Percentiles rank a stretch among this genome's conserved stretches.
Evolutionary conservation across 257 asterid genomes (phyloP).

Genomic region (Oldenlandia corymbosa): DNA sequence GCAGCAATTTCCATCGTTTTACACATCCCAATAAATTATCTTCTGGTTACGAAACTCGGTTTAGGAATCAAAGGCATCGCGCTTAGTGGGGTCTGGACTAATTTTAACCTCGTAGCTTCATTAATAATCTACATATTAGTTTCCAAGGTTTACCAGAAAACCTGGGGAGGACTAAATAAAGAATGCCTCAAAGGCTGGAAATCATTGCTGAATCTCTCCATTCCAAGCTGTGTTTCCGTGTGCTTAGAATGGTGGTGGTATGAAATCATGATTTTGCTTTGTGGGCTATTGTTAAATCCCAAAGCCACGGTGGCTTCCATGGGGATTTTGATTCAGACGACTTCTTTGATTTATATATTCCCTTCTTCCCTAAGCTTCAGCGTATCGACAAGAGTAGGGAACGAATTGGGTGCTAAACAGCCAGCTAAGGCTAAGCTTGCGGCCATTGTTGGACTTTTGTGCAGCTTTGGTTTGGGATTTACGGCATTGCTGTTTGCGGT

Average conservation of each 20-base stretch:
- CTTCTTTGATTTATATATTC: conserved; percentile 70
- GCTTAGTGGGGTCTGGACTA: conserved; percentile 53
- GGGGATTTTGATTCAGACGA: conserved; percentile 76
- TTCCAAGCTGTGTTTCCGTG: conserved; percentile 78
- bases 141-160: conserved; percentile 48
- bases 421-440: conserved; percentile 53
- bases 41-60: conserved; percentile 43
- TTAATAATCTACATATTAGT: conserved; percentile 37
- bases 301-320: conserved; percentile 73
- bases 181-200: conserved; percentile 65
- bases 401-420: conserved; percentile 54
- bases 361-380: conserved; percentile 71
- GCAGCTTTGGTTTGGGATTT: conserved; percentile 52
- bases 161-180: conserved; percentile 47
- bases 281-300: conserved; percentile 55
- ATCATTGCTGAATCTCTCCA: conserved; percentile 42
- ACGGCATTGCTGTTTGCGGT: conserved; percentile 53
- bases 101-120: conserved; percentile 49
- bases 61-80: conserved; percentile 66
- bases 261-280: conserved; percentile 67
- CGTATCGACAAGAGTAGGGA: conserved; percentile 75
- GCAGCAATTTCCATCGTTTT: conserved; percentile 47
- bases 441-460: conserved; percentile 51
- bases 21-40: conserved; percentile 58
- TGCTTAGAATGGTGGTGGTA: conserved; percentile 98